phyloP scores from a whole-genome alignment of 1,284 basidiomycete genomes.

The Mycosarcoma maydis region DNA sequence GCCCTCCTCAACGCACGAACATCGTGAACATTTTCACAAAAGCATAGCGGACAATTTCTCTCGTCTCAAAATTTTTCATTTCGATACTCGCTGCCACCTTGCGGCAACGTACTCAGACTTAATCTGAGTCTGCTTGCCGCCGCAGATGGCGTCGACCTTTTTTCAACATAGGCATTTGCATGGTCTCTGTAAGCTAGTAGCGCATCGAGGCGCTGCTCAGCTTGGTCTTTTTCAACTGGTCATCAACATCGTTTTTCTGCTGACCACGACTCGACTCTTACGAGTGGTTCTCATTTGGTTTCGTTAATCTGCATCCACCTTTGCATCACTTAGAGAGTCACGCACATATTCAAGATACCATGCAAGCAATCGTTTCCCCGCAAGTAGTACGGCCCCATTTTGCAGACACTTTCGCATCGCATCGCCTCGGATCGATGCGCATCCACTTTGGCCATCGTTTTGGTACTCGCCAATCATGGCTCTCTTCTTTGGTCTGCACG shows the following conservation, averaged over 20 bases:
- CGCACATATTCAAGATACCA: conserved; percentile 41
- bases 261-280: conserved; percentile 20
- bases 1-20: conserved; percentile 38
- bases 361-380: conserved; percentile 36
- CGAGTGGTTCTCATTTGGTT: conserved; percentile 43
- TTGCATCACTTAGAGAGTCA: conserved; percentile 48
- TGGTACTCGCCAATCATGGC: conserved; percentile 2
- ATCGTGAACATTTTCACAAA: conserved; percentile 12
- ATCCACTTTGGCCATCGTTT: conserved; percentile 1
- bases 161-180: conserved; percentile 26
- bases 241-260: neutral
- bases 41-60: conserved; percentile 48
- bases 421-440: conserved; percentile 19
- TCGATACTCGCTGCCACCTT: neutral
- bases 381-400: conserved; percentile 38
- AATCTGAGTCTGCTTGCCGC: too few relatives aligned
- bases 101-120: neutral
- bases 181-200: conserved; percentile 26
- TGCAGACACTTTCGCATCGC: conserved; percentile 27
- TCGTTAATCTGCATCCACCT: conserved; percentile 45
- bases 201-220: conserved; percentile 20
- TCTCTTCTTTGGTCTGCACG: conserved; percentile 21
- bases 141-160: neutral
- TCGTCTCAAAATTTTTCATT: conserved; percentile 11
- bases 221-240: conserved; percentile 12